These are phyloP conservation scores for Alternaria sp. DNA, from an alignment of 2,329 filamentous ascomycete species.

Conservation along the genomic window DNA sequence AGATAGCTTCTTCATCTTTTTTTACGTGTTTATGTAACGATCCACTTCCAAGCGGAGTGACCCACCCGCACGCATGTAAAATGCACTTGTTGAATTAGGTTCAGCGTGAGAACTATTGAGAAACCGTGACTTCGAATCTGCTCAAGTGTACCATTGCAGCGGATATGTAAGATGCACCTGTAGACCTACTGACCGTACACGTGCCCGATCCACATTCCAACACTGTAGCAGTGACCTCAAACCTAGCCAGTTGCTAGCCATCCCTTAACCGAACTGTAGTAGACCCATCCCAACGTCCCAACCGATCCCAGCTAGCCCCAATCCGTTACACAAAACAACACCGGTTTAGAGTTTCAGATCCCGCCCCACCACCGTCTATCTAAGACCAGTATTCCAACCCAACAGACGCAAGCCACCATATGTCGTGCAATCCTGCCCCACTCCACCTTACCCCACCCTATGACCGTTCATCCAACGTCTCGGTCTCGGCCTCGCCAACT, in stretches of 20 bases:
- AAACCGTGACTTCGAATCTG: not conserved
- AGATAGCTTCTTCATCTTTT: conserved; percentile 6
- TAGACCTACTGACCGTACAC: not conserved
- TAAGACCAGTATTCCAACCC: not conserved
- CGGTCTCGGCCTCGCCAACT: not conserved
- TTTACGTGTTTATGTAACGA: conserved; percentile 29
- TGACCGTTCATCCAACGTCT: not conserved
- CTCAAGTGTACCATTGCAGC: not conserved
- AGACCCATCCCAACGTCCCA: too few relatives aligned
- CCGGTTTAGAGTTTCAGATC: not conserved
- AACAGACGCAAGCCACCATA: not conserved
- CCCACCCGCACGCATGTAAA: conserved; percentile 10
- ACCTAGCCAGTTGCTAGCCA: not conserved
- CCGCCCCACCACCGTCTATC: not conserved
- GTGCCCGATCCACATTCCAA: not conserved
- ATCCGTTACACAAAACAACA: not conserved
- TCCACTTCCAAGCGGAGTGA: conserved; percentile 5
- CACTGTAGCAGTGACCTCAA: not conserved
- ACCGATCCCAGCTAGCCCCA: not conserved
- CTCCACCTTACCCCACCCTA: too few relatives aligned
- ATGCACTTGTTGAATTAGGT: not conserved
- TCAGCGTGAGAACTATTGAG: not conserved
- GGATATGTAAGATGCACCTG: not conserved
- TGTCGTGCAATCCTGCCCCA: not conserved
- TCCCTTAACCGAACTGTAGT: not conserved